Evolutionary conservation across 2,329 filamentous ascomycete species (phyloP), one percentile per base, ranked within the genome.

Genomic region (Thielaviopsis ethacetica): DNA sequence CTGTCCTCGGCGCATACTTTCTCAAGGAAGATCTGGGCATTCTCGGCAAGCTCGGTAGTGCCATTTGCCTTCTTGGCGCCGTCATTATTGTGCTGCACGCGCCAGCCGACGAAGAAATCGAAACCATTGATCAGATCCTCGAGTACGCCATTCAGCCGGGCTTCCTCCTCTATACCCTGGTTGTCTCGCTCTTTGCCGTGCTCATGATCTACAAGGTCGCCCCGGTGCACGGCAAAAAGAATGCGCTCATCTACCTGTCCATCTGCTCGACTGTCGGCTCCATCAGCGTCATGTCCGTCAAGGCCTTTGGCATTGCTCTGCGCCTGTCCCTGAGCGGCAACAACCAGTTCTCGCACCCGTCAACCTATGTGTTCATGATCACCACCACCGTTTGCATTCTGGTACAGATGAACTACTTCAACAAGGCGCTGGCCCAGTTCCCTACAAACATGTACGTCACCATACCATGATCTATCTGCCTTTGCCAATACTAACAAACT

Each of bases 351-450:
- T 83, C 82, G 5, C 88, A 95, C 66, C 88, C 94, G 1, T 95
- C 90, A 55, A 98, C 94, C 61, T 98, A 98, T 67, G 91, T 96
- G 63, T 98, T 98, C 70, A 84, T 91, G 72, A 96, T 98, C 64
- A 82, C 97, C 64, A 93, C 91, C 0, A 78, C 79, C 2, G 88
- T 96, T 63, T 98, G 93, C 75, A 97, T 98, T 68, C 71, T 98
- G 65, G 96, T 91, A 9, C 93, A 98, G 76, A 97, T 98, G 93
- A 98, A 98, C 72, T 98, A 98, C 72, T 95, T 98, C 73, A 98
- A 98, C 78, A 98, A 98, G 73, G 93, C 93, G 7, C 75, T 98
- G 62, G 94, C 89, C 71, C 90, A 94, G 67, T 98, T 97, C 73
- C 91, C 88, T 30, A 96, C 93, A 34, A 95, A 94, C 66, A 95